phyloP scores from a whole-genome alignment of 73 alveolate genomes.

The Tetrahymena thermophila region DNA sequence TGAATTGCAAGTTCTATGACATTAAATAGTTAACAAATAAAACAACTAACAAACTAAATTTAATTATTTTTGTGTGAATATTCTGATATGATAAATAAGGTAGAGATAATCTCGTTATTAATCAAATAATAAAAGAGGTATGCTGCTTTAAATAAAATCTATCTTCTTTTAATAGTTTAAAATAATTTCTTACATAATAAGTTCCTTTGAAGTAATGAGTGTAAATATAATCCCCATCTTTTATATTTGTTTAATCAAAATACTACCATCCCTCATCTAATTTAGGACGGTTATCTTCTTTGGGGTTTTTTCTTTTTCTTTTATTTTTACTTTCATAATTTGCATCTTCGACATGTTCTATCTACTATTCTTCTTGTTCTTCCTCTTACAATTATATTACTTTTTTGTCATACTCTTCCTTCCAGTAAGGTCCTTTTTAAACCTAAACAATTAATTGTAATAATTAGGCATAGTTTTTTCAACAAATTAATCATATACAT shows the following conservation, averaged over 20 bases:
- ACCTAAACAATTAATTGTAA: not conserved
- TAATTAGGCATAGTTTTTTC: not conserved
- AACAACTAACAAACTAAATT: too few relatives aligned
- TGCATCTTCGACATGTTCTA: not conserved
- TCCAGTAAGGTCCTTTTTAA: slow-evolving; percentile 53
- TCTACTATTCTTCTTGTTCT: slow-evolving; percentile 10
- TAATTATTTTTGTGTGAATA: too few relatives aligned
- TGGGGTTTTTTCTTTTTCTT: not conserved
- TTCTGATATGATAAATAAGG: not conserved
- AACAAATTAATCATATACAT: slow-evolving; percentile 6
- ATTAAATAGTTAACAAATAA: too few relatives aligned
- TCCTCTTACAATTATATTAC: slow-evolving; percentile 4
- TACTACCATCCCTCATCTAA: slow-evolving; percentile 29
- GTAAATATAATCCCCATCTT: slow-evolving; percentile 64
- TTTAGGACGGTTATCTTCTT: not conserved
- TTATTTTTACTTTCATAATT: slow-evolving; percentile 17
- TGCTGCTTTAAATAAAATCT: too few relatives aligned
- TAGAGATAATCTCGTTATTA: not conserved
- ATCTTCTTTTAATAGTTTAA: not conserved
- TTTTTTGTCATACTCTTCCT: slow-evolving; percentile 15
- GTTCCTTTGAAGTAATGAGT: slow-evolving; percentile 50
- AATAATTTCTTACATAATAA: slow-evolving; percentile 16
- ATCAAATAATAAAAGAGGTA: too few relatives aligned
- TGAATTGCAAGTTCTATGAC: not conserved
- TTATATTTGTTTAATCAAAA: slow-evolving; percentile 21